Evolutionary conservation across 2,329 filamentous ascomycete genomes (phyloP).

Genomic region (Dryadomyces quercivorus): DNA sequence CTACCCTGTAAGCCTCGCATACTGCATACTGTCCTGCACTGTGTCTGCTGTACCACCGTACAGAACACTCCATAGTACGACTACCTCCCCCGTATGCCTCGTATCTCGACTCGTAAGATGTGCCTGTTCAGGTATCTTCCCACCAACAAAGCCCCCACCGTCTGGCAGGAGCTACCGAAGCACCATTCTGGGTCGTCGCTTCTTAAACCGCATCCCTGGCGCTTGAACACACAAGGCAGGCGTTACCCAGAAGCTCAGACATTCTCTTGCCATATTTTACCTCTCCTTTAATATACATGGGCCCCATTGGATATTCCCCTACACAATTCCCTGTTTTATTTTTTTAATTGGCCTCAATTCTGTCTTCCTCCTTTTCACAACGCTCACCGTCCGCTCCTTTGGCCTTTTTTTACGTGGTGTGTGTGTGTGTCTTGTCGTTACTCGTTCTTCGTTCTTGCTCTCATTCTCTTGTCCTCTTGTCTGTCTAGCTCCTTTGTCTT

Average conservation of each 20-base stretch:
- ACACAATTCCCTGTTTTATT: no score
- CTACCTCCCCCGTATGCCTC: no score
- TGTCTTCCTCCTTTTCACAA: no score
- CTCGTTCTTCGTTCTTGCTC: no score
- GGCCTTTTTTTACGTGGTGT: no score
- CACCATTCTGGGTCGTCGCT: not conserved
- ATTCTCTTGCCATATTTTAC: not conserved
- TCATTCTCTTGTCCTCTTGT: not conserved
- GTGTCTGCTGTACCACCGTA: not conserved
- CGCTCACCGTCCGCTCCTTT: no score
- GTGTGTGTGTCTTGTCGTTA: no score
- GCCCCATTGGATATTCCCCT: not conserved
- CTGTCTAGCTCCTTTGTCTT: not conserved
- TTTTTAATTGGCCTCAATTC: no score
- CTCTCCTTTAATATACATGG: not conserved
- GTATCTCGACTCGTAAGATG: not conserved
- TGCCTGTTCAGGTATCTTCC: not conserved
- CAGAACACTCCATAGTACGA: no score
- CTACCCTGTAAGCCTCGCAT: not conserved
- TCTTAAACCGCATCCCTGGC: not conserved
- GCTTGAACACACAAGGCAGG: not conserved
- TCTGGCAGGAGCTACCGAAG: not conserved
- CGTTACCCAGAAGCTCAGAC: not conserved
- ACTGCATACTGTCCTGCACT: not conserved
- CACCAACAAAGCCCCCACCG: not conserved